Evolutionary conservation across 2,329 filamentous ascomycete species (phyloP), one percentile per base, ranked within the genome.

Genomic region (Colletotrichum sp.): DNA sequence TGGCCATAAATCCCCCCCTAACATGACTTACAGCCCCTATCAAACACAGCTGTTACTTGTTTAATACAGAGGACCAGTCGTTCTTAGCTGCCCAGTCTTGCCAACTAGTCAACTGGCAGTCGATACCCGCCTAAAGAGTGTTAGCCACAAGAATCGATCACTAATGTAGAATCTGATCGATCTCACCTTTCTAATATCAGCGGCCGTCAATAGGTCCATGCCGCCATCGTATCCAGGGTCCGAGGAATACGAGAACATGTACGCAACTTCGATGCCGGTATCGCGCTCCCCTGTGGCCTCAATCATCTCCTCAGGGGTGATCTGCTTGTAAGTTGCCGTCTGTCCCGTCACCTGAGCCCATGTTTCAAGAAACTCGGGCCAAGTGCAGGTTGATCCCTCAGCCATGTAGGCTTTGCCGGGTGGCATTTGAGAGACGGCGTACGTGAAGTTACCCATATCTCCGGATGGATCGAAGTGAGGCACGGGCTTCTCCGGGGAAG

Each of bases 191-290:
- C 79, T 80, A 44, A 90, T 79, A 77, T 90, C 86, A 67, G 84
- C 82, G 0, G 86, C 87, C 59, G 78, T 87, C 70, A 89, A 71
- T 19, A 89, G 72, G 0, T 83, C 79, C 82, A 86, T 87, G 1
- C 82, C 87, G 1, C 88, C 88, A 75, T 88, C 87, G 71, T 90
- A 90, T 0, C 88, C 88, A 0, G 88, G 87, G 44, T 88, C 82
- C 0, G 84, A 86, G 13, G 83, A 84, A 75, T 90, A 90, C 2
- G 80, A 77, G 60, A 86, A 89, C 88, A 90, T 90, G 73, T 85
- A 79, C 5, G 84, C 84, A 0, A 86, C 81, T 76, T 90, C 88
- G 0, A 84, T 79, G 0, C 87, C 88, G 3, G 83, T 83, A 4
- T 88, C 87, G 3, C 78, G 79, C 57, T 89, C 87, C 0, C 82